Conservation (phyloP, 805 yeast species). For the Candida jianshihensis region DNA sequence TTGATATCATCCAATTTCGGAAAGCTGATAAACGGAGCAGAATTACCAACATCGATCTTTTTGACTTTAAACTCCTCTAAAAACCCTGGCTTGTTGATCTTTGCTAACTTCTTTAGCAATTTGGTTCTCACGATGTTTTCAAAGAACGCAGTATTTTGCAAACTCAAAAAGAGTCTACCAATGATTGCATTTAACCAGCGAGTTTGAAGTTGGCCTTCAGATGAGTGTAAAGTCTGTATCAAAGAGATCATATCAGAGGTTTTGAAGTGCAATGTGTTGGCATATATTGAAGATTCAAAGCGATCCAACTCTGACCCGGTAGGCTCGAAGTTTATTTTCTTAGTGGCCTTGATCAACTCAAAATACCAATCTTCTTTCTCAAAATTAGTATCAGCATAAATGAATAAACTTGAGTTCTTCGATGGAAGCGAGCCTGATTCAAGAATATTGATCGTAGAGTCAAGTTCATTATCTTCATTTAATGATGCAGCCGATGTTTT, state of each 20-base stretch:
- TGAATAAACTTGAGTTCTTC: conserved; percentile 37
- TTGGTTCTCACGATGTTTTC: conserved; percentile 49
- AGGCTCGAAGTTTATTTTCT: conserved; percentile 25
- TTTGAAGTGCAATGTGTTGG: conserved; percentile 64
- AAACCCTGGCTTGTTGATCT: conserved; percentile 82
- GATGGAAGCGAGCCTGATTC: conserved; percentile 24
- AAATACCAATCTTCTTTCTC: conserved; percentile 95
- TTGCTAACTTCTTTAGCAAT: conserved; percentile 64
- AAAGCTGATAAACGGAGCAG: conserved; percentile 74
- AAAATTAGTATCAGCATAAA: conserved; percentile 70
- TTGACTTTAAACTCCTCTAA: conserved; percentile 75
- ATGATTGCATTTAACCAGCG: conserved; percentile 87
- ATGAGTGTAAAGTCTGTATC: conserved; percentile 70
- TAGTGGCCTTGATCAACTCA: conserved; percentile 72
- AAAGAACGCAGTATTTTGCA: conserved; percentile 65
- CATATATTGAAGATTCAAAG: conserved; percentile 56
- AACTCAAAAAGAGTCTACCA: conserved; percentile 74
- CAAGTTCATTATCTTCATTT: conserved; percentile 2
- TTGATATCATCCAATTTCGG: conserved; percentile 64
- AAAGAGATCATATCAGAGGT: conserved; percentile 67
- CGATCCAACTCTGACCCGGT: conserved; percentile 22
- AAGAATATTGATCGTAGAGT: conserved; percentile 18
- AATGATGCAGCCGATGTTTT: conserved; percentile 23
- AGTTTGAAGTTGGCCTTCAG: conserved; percentile 76
- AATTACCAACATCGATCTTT: conserved; percentile 64